Percentiles rank a stretch among this genome's conserved stretches.
Conservation (phyloP, 2,329 filamentous ascomycete genomes). For the Monosporascus ibericus region DNA sequence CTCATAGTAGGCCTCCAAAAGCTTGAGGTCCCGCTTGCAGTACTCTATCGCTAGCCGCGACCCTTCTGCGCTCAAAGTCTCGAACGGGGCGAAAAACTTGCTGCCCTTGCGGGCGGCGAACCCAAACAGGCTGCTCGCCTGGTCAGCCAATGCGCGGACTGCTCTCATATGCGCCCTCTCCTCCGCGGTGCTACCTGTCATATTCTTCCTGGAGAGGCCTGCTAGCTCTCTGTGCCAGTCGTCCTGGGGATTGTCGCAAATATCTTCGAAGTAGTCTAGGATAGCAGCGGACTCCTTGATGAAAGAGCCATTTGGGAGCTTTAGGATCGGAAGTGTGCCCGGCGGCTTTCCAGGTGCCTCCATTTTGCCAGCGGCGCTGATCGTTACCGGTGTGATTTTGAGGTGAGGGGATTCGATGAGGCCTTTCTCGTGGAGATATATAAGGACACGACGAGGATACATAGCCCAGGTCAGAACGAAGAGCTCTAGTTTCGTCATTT, state of each 20-base stretch:
- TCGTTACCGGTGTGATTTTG: slow-evolving; percentile 3
- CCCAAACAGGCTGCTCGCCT: neutral
- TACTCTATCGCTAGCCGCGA: neutral
- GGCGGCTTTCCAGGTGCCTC: slow-evolving; percentile 14
- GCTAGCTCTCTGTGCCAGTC: slow-evolving; percentile 10
- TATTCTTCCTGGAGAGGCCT: neutral
- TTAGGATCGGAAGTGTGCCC: slow-evolving; percentile 13
- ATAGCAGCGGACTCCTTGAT: slow-evolving; percentile 19
- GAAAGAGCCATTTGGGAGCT: slow-evolving; percentile 11
- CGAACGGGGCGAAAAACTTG: neutral
- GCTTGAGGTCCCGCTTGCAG: neutral
- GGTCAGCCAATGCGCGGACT: neutral
- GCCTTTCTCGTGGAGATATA: slow-evolving; percentile 9
- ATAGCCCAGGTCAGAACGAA: slow-evolving; percentile 2
- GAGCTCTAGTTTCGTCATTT: slow-evolving; percentile 4
- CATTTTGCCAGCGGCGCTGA: neutral
- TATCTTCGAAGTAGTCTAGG: slow-evolving; percentile 17
- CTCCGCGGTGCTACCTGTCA: neutral
- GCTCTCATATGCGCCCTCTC: slow-evolving; percentile 1
- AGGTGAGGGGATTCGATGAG: slow-evolving; percentile 4
- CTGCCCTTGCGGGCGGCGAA: slow-evolving; percentile 4
- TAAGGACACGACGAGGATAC: slow-evolving; percentile 5
- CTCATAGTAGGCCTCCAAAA: slow-evolving; percentile 3
- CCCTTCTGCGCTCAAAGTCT: neutral
- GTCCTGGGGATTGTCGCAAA: slow-evolving; percentile 13